Evolutionary conservation across 2,329 filamentous ascomycete genomes (phyloP).

Genomic region (Colletotrichum noveboracense): DNA sequence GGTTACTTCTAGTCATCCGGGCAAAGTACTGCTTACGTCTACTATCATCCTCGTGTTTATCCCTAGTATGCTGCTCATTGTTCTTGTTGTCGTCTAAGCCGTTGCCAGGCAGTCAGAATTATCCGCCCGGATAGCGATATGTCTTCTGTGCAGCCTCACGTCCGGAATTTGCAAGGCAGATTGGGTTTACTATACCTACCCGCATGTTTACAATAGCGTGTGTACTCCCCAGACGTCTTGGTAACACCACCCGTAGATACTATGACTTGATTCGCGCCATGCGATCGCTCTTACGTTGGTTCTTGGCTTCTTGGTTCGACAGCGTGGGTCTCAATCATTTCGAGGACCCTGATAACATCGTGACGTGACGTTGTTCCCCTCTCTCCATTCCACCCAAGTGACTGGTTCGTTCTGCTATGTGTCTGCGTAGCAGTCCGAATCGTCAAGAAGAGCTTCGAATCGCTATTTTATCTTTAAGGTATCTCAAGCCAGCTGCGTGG

Average conservation of each 20-base stretch:
- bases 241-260: fast-evolving
- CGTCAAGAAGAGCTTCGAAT: no score
- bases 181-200: background rate
- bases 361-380: no score
- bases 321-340: no score
- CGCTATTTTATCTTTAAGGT: fast-evolving
- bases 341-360: no score
- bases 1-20: background rate
- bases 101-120: background rate
- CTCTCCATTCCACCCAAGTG: background rate
- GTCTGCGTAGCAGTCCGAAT: no score
- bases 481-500: no score
- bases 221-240: no score
- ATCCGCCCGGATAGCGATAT: background rate
- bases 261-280: no score
- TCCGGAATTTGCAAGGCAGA: no score
- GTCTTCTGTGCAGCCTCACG: background rate
- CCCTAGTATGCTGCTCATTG: background rate
- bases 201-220: background rate
- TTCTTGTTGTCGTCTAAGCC: background rate
- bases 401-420: background rate
- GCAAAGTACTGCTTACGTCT: background rate
- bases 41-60: fast-evolving
- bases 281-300: no score
- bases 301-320: no score